These are phyloP conservation scores for Auxenochlorella pyrenoidosa DNA, from an alignment of 139 green algal genomes.

Conservation along the genomic window DNA sequence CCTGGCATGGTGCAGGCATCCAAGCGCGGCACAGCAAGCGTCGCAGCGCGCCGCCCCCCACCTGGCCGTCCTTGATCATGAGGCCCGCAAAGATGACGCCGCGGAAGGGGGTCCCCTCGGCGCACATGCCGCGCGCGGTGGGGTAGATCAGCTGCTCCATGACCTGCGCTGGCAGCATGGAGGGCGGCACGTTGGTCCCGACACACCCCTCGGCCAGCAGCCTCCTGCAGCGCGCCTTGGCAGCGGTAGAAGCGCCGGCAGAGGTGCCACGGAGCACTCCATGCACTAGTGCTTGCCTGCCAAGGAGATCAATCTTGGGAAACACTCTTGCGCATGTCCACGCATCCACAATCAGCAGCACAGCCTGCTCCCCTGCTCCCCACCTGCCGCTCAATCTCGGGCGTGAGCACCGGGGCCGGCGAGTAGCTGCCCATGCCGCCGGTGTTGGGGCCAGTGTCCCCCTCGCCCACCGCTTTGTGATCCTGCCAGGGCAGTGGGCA, in stretches of 20 bases:
- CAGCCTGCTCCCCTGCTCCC: no score
- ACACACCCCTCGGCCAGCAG: neutral
- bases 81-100: slow-evolving; percentile 97
- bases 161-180: slow-evolving; percentile 43
- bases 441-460: slow-evolving; percentile 97
- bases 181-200: neutral
- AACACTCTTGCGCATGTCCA: no score
- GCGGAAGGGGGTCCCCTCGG: slow-evolving; percentile 84
- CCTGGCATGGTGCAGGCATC: no score
- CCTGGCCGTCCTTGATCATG: slow-evolving; percentile 93
- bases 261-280: no score
- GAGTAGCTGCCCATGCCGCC: slow-evolving; percentile 99
- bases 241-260: neutral
- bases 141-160: slow-evolving; percentile 91
- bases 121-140: slow-evolving; percentile 89
- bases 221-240: neutral
- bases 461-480: slow-evolving; percentile 96
- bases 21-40: no score
- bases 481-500: slow-evolving; percentile 74
- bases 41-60: no score
- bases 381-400: slow-evolving; percentile 73
- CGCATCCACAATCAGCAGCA: no score
- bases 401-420: slow-evolving; percentile 92
- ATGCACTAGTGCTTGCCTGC: no score
- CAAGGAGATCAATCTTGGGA: no score